Conservation (phyloP, 75 land plant species). For the Picea glauca region DNA sequence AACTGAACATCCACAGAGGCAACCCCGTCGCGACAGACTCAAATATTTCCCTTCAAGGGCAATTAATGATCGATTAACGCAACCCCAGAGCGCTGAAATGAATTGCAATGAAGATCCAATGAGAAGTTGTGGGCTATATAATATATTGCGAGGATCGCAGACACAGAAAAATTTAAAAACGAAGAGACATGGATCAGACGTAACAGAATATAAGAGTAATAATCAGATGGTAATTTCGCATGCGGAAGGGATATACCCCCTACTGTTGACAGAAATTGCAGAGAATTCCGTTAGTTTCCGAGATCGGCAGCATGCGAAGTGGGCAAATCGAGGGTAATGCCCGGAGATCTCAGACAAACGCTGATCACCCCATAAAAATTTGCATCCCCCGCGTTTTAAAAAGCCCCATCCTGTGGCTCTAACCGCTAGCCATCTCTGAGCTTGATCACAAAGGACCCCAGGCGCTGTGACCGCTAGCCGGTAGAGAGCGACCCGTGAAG, state of each 20-base stretch:
- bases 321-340: slow-evolving; percentile 1
- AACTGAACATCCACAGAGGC: slow-evolving; percentile 9
- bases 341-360: not conserved
- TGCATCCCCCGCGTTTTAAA: not conserved
- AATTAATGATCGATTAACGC: not conserved
- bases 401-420: not conserved
- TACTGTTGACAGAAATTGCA: not conserved
- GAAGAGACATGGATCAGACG: not conserved
- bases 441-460: not conserved
- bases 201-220: not conserved
- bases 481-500: not conserved
- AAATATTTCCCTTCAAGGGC: not conserved
- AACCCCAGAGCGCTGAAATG: not conserved
- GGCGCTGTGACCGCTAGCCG: not conserved
- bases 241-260: not conserved
- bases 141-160: not conserved
- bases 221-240: not conserved
- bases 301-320: not conserved
- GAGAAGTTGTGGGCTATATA: not conserved
- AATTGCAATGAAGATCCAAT: not conserved
- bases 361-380: not conserved
- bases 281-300: not conserved
- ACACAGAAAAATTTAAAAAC: not conserved
- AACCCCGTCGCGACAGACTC: slow-evolving; percentile 6
- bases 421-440: not conserved